Percentiles rank a stretch among this genome's conserved stretches.
Evolutionary conservation across 2,329 filamentous ascomycete genomes (phyloP).

Genomic region (Penicillium sp.): DNA sequence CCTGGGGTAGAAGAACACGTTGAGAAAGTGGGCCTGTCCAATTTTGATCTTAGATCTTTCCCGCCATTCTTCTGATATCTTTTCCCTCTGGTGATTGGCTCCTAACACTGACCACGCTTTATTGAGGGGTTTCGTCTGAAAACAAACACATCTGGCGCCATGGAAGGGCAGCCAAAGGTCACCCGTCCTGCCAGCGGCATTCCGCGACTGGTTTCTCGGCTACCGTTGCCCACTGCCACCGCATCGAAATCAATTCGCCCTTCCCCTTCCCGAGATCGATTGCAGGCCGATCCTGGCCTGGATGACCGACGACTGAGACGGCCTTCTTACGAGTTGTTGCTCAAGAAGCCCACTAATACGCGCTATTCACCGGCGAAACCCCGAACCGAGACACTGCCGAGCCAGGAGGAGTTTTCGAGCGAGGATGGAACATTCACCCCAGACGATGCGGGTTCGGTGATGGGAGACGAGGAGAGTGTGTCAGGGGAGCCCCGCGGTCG

Average conservation of each 20-base stretch:
- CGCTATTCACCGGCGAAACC: conserved; percentile 27
- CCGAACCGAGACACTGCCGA: conserved; percentile 15
- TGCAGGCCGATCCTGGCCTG: conserved; percentile 43
- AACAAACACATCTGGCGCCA: conserved; percentile 15
- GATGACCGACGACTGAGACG: conserved; percentile 38
- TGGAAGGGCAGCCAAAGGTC: conserved; percentile 36
- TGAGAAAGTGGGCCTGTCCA: conserved; percentile 5
- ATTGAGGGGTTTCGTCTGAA: conserved; percentile 4
- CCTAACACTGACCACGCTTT: background rate
- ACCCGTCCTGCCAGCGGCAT: conserved; percentile 39
- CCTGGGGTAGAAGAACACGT: background rate
- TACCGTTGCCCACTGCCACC: conserved; percentile 51
- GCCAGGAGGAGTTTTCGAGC: conserved; percentile 22
- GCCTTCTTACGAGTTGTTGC: conserved; percentile 39
- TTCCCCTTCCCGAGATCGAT: conserved; percentile 49
- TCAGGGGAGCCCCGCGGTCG: conserved; percentile 24
- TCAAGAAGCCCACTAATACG: conserved; percentile 35
- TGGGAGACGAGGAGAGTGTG: conserved; percentile 11
- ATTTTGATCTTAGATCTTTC: conserved; percentile 3
- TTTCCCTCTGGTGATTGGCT: conserved; percentile 4
- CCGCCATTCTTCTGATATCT: background rate
- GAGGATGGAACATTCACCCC: conserved; percentile 22
- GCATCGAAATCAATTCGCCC: conserved; percentile 45
- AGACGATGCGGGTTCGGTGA: conserved; percentile 9
- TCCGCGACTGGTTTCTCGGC: conserved; percentile 52